Evolutionary conservation across 192 early-diverging fungal species (phyloP).

Genomic region (Gigaspora rosea): DNA sequence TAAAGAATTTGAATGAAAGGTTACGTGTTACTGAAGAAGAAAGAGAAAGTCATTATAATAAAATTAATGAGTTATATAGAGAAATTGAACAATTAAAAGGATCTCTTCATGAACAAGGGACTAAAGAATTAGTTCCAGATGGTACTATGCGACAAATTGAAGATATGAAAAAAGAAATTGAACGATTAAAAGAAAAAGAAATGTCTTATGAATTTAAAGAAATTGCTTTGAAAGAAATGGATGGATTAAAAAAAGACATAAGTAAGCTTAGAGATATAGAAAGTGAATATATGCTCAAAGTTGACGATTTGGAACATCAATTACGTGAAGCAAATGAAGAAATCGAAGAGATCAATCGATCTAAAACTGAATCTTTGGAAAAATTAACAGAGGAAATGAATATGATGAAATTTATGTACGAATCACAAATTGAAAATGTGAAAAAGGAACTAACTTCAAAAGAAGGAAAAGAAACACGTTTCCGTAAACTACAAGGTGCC

Average conservation of each 20-base stretch:
- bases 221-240: constrained; percentile 19
- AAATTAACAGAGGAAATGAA: constrained; percentile 25
- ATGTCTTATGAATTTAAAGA: constrained; percentile 16
- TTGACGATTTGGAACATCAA: constrained; percentile 25
- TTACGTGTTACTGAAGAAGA: background rate
- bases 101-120: constrained; percentile 1
- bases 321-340: constrained; percentile 2
- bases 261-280: constrained; percentile 7
- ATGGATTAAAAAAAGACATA: constrained; percentile 20
- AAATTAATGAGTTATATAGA: background rate
- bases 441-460: constrained; percentile 14
- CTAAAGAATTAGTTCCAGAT: constrained; percentile 15
- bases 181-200: constrained; percentile 23
- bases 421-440: constrained; percentile 22
- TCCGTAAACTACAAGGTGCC: constrained; percentile 1
- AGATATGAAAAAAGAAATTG: constrained; percentile 31
- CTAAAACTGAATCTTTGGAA: constrained; percentile 12
- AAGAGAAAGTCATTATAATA: background rate
- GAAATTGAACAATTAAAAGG: constrained; percentile 22
- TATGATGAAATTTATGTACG: constrained; percentile 24
- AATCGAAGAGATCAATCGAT: background rate
- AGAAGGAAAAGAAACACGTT: constrained; percentile 15
- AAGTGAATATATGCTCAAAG: constrained; percentile 26
- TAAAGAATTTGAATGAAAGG: constrained; percentile 13
- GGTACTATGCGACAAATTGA: constrained; percentile 20